phyloP scores from a whole-genome alignment of 1,284 basidiomycete genomes.

The Tetrapyrgos nigripes region DNA sequence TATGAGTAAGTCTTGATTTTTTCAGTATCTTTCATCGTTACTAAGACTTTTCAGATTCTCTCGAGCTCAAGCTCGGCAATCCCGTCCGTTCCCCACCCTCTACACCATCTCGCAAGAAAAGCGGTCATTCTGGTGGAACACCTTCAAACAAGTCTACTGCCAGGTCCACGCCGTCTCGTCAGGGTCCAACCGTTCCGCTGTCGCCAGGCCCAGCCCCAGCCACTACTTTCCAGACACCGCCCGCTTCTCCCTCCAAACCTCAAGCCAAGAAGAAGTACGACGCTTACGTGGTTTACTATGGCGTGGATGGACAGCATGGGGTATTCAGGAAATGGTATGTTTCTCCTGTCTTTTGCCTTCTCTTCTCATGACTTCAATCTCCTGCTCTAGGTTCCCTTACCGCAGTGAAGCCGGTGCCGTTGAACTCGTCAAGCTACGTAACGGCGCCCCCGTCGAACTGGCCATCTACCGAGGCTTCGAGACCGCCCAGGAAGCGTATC shows the following conservation, averaged over 20 bases:
- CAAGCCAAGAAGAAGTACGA: background rate
- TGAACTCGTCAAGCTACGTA: background rate
- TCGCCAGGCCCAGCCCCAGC: background rate
- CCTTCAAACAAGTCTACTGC: background rate
- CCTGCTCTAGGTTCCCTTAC: background rate
- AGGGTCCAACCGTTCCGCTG: no score
- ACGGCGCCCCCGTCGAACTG: background rate
- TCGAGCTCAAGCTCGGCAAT: no score
- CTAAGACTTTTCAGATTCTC: no score
- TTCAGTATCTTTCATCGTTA: no score
- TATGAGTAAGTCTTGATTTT: no score
- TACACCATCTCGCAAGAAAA: background rate
- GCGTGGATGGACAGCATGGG: background rate
- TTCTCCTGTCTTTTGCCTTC: background rate
- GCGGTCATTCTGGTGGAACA: background rate
- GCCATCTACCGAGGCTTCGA: background rate
- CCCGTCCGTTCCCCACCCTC: background rate
- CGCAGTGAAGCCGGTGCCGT: background rate
- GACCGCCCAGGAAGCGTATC: background rate
- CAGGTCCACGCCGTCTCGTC: background rate
- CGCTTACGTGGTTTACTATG: background rate
- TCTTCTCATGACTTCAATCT: background rate
- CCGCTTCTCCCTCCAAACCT: background rate
- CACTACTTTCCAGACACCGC: background rate
- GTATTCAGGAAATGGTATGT: conserved; percentile 1